These are phyloP conservation scores for Sanghuangporus baumii DNA, from an alignment of 1,284 basidiomycete genomes.

Conservation along the genomic window DNA sequence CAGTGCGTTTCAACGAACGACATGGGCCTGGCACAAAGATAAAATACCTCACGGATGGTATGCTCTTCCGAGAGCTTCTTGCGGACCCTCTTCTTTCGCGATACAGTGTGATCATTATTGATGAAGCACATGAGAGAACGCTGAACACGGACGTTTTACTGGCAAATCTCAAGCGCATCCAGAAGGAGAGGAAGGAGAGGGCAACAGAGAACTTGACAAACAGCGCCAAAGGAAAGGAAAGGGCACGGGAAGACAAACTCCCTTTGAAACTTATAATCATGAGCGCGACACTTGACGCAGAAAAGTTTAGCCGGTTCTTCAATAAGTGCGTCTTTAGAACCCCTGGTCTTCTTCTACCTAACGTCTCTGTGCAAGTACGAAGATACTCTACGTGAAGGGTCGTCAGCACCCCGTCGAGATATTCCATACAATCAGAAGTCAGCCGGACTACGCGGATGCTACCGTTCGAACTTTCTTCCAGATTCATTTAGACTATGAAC, in stretches of 20 bases:
- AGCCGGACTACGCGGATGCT: conserved; percentile 85
- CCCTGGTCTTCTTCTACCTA: neutral
- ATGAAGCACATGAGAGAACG: conserved; percentile 97
- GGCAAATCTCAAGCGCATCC: conserved; percentile 86
- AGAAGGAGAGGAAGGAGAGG: conserved; percentile 55
- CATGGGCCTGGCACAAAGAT: conserved; percentile 69
- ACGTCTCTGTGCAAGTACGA: conserved; percentile 48
- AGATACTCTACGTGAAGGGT: conserved; percentile 87
- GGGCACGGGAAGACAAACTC: conserved; percentile 31
- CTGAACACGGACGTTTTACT: conserved; percentile 94
- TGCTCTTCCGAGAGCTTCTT: conserved; percentile 89
- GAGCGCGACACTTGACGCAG: conserved; percentile 95
- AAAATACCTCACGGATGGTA: conserved; percentile 96
- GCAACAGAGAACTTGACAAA: conserved; percentile 12
- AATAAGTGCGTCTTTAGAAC: conserved; percentile 52
- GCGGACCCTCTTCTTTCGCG: conserved; percentile 71
- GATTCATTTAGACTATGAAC: conserved; percentile 76
- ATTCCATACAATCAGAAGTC: conserved; percentile 66
- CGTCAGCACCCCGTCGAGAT: conserved; percentile 89
- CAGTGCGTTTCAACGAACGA: conserved; percentile 92
- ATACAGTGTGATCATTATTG: conserved; percentile 90
- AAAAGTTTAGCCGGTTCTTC: conserved; percentile 90
- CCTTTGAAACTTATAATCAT: conserved; percentile 92
- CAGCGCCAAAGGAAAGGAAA: conserved; percentile 32
- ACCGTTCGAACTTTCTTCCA: conserved; percentile 89